phyloP scores from a whole-genome alignment of 331 rosid species.

The Quercus tomentella region DNA sequence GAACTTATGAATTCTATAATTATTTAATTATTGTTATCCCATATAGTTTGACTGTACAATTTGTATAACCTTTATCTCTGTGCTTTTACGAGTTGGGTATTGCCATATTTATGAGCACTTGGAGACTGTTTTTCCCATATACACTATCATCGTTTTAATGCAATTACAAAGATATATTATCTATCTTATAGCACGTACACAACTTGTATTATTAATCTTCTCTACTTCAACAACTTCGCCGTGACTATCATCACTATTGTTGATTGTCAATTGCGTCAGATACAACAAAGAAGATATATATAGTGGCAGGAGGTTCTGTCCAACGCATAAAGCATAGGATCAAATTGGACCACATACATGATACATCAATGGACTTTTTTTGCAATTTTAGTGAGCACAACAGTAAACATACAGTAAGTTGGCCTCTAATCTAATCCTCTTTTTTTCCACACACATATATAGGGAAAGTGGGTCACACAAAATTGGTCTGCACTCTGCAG shows the following conservation, averaged over 20 bases:
- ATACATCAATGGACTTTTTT: constrained; percentile 12
- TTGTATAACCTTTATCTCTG: too few relatives aligned
- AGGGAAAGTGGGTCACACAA: too few relatives aligned
- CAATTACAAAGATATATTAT: background rate
- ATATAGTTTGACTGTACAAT: too few relatives aligned
- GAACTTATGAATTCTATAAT: too few relatives aligned
- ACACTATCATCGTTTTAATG: too few relatives aligned
- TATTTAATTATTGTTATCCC: too few relatives aligned
- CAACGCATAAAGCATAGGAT: constrained; percentile 32
- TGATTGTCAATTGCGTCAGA: constrained; percentile 21
- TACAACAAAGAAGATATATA: constrained; percentile 16
- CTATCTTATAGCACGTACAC: background rate
- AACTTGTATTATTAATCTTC: constrained; percentile 4
- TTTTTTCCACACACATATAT: too few relatives aligned
- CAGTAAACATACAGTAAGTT: background rate
- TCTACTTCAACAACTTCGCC: background rate
- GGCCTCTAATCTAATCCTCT: too few relatives aligned
- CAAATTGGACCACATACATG: constrained; percentile 53
- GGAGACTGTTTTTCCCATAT: too few relatives aligned
- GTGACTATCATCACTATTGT: constrained; percentile 32
- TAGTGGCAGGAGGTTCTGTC: constrained; percentile 34
- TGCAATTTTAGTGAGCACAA: constrained; percentile 12
- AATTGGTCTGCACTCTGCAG: too few relatives aligned
- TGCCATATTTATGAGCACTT: too few relatives aligned
- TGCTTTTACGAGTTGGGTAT: too few relatives aligned